Evolutionary conservation across 371 early-diverging fungal genomes (phyloP).

Genomic region (Ordospora pajunii): DNA sequence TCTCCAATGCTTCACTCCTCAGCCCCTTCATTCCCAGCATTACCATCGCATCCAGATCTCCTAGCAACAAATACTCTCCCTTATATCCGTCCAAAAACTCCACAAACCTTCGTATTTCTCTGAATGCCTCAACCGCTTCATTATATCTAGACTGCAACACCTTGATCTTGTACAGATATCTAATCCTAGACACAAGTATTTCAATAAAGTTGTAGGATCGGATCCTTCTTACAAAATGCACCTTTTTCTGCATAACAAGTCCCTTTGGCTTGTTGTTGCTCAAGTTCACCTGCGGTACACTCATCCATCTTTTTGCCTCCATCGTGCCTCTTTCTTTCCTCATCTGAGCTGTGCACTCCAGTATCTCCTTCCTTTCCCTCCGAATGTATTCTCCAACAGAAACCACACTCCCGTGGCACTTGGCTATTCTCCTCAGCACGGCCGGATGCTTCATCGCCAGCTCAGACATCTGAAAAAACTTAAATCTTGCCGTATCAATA

Average conservation of each 20-base stretch:
- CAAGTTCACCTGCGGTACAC: constrained; percentile 21
- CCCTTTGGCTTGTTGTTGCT: neutral
- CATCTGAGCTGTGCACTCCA: neutral
- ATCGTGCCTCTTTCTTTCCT: constrained; percentile 9
- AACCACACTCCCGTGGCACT: neutral
- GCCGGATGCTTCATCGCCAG: constrained; percentile 11
- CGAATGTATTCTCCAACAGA: constrained; percentile 12
- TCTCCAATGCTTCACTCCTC: neutral
- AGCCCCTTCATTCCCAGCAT: neutral
- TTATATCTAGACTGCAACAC: constrained; percentile 4
- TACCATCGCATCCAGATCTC: neutral
- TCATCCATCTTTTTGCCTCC: constrained; percentile 12
- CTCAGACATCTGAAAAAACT: constrained; percentile 18
- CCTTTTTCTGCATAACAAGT: neutral
- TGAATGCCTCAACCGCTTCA: neutral
- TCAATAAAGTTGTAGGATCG: constrained; percentile 22
- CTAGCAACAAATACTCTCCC: neutral
- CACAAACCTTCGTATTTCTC: neutral
- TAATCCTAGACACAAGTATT: neutral
- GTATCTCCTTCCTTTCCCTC: neutral
- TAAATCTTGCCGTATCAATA: neutral
- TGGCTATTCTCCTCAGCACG: neutral
- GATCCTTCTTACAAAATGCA: constrained; percentile 13
- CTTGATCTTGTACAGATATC: neutral
- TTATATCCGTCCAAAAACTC: neutral